Conservation (phyloP, 495 filamentous ascomycete species). For the Hypoxylon cercidicola region DNA sequence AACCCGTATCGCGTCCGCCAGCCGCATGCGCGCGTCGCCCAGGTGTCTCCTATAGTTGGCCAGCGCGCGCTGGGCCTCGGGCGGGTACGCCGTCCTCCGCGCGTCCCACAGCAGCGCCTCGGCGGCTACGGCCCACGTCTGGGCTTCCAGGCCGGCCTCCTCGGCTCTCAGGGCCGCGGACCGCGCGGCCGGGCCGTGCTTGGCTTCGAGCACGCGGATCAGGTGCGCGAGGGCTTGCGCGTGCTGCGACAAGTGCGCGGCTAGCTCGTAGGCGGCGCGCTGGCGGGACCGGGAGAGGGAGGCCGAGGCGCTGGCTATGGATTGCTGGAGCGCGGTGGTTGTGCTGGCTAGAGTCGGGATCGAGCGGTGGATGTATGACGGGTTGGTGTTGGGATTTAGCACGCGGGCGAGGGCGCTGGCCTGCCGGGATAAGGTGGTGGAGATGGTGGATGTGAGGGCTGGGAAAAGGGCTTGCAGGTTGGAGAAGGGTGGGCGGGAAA, state of each 20-base stretch:
- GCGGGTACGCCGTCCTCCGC: constrained; percentile 62
- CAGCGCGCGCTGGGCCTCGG: constrained; percentile 67
- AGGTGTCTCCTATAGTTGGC: constrained; percentile 65
- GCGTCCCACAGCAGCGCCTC: constrained; percentile 46
- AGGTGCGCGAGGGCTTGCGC: constrained; percentile 47
- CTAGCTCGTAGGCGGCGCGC: constrained; percentile 42
- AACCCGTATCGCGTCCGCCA: constrained; percentile 57
- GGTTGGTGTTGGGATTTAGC: constrained; percentile 59
- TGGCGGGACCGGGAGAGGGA: constrained; percentile 49
- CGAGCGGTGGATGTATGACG: constrained; percentile 61
- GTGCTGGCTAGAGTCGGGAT: constrained; percentile 53
- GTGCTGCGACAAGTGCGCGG: constrained; percentile 44
- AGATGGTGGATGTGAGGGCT: constrained; percentile 51
- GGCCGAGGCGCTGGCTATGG: constrained; percentile 34
- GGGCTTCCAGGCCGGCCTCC: constrained; percentile 62
- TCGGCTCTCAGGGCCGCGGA: constrained; percentile 69
- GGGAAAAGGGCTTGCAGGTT: constrained; percentile 54
- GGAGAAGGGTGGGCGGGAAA: constrained; percentile 55
- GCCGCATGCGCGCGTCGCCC: constrained; percentile 56
- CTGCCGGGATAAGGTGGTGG: constrained; percentile 50
- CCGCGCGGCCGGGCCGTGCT: constrained; percentile 73
- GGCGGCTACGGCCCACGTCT: constrained; percentile 55
- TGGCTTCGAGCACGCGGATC: constrained; percentile 55
- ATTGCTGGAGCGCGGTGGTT: constrained; percentile 38
- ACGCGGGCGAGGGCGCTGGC: constrained; percentile 57